Conservation (phyloP, 331 rosid species). For the Dryas integrifolia region DNA sequence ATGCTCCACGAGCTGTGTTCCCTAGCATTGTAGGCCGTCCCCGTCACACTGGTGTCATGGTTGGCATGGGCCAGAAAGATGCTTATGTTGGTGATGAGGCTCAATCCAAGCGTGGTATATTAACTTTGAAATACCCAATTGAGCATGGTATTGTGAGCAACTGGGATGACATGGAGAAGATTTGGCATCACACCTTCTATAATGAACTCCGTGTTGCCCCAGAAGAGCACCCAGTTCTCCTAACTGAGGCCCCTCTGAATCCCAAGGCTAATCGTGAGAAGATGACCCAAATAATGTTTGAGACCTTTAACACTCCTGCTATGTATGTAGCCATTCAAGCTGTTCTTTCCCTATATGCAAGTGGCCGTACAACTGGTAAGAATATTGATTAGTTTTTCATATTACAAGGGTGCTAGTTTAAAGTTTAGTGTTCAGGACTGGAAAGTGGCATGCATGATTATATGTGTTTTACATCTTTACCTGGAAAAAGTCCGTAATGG, state of each 20-base stretch:
- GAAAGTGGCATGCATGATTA: not conserved
- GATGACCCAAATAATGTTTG: slow-evolving; percentile 99
- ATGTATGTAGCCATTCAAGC: slow-evolving; percentile 99
- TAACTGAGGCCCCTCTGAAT: slow-evolving; percentile 96
- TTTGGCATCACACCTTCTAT: slow-evolving; percentile 99
- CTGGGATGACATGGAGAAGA: slow-evolving; percentile 99
- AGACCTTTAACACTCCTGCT: slow-evolving; percentile 94
- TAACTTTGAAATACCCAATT: slow-evolving; percentile 90
- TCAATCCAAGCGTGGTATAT: slow-evolving; percentile 92
- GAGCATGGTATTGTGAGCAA: slow-evolving; percentile 99
- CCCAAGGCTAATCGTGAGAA: slow-evolving; percentile 98
- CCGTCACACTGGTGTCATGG: slow-evolving; percentile 99
- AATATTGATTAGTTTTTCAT: slow-evolving; percentile 12
- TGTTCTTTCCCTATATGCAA: slow-evolving; percentile 91
- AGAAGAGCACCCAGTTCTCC: slow-evolving; percentile 95
- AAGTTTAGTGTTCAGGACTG: not conserved
- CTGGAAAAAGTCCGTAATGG: not conserved
- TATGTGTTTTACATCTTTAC: not conserved
- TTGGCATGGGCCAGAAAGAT: slow-evolving; percentile 99
- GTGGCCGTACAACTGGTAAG: slow-evolving; percentile 99
- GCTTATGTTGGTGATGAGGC: slow-evolving; percentile 99
- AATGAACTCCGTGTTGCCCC: slow-evolving; percentile 99
- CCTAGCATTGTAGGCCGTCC: slow-evolving; percentile 99
- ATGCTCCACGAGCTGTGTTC: slow-evolving; percentile 98
- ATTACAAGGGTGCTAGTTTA: slow-evolving; percentile 8